Evolutionary conservation across 1,284 basidiomycete species (phyloP).

Genomic region (Vanrija pseudolonga): DNA sequence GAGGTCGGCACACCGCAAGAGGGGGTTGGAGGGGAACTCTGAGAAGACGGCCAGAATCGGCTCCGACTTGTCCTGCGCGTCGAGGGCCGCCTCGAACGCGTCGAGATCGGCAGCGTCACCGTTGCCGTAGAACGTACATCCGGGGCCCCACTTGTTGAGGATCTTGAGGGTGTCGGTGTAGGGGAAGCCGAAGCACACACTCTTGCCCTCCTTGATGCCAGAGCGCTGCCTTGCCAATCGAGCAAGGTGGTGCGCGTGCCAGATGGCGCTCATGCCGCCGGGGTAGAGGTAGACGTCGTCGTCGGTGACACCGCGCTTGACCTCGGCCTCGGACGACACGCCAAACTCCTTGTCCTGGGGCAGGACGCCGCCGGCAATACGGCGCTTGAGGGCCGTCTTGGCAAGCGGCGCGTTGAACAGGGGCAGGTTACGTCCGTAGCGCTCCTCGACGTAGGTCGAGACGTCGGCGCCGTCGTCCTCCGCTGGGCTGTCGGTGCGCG

Average conservation of each 20-base stretch:
- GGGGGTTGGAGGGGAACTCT: conserved; percentile 92
- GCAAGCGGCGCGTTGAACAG: conserved; percentile 67
- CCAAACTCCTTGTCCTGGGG: conserved; percentile 54
- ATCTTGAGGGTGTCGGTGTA: conserved; percentile 98
- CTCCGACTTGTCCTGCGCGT: conserved; percentile 33
- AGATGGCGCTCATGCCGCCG: conserved; percentile 90
- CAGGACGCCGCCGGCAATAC: conserved; percentile 83
- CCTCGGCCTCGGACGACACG: conserved; percentile 14
- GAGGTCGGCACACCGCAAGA: conserved; percentile 79
- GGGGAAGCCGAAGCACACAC: conserved; percentile 91
- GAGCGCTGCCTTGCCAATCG: conserved; percentile 52
- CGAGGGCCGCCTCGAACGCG: conserved; percentile 64
- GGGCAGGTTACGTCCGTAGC: conserved; percentile 90
- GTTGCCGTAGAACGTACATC: conserved; percentile 83
- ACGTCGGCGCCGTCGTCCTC: conserved; percentile 52
- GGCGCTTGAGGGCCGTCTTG: conserved; percentile 77
- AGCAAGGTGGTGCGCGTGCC: conserved; percentile 76
- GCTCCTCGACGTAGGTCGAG: conserved; percentile 73
- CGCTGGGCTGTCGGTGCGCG: conserved; percentile 13
- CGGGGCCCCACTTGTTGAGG: conserved; percentile 94
- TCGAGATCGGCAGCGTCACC: conserved; percentile 75
- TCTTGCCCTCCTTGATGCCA: conserved; percentile 60
- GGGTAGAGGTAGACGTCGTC: conserved; percentile 84
- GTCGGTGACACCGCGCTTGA: conserved; percentile 58
- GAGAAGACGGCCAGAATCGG: conserved; percentile 57